Percentiles rank a stretch among this genome's conserved stretches.
Evolutionary conservation across 2,329 filamentous ascomycete genomes (phyloP).

Genomic region (Penicillium sp.): DNA sequence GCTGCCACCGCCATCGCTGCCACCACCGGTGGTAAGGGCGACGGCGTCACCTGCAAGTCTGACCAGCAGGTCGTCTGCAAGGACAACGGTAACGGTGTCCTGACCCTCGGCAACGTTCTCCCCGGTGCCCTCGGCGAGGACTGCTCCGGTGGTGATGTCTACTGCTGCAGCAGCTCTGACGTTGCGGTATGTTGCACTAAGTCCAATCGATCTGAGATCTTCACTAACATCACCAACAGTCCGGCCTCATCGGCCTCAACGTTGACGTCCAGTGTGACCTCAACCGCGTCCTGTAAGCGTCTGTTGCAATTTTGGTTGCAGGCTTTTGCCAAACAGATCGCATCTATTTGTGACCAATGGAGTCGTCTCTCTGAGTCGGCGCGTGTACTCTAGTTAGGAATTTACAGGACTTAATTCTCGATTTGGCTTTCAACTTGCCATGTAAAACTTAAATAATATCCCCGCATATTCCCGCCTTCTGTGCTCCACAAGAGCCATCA

Average conservation of each 20-base stretch:
- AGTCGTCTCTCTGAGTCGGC: background rate
- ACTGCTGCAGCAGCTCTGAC: slow-evolving; percentile 12
- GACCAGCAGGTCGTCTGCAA: slow-evolving; percentile 12
- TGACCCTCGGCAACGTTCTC: slow-evolving; percentile 16
- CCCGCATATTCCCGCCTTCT: too few relatives aligned
- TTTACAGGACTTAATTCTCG: background rate
- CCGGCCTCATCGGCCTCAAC: slow-evolving; percentile 13
- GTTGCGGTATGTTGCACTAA: slow-evolving; percentile 1
- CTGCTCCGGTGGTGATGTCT: slow-evolving; percentile 15
- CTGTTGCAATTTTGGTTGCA: background rate
- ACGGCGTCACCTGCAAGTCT: background rate
- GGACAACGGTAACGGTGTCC: slow-evolving; percentile 10
- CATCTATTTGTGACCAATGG: background rate
- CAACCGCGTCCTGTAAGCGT: slow-evolving; percentile 12
- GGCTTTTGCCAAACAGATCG: background rate
- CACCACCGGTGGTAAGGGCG: background rate
- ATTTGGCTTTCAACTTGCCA: background rate
- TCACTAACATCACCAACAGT: slow-evolving; percentile 4
- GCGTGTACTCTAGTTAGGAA: background rate
- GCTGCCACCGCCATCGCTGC: background rate
- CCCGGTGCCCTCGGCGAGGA: slow-evolving; percentile 10
- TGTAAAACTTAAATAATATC: too few relatives aligned
- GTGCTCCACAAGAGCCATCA: too few relatives aligned
- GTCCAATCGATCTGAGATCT: accelerated
- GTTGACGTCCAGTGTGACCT: slow-evolving; percentile 14